Evolutionary conservation across 2,329 filamentous ascomycete genomes (phyloP), one percentile per base, ranked within the genome.

Genomic region (Atkinsonella texensis): DNA sequence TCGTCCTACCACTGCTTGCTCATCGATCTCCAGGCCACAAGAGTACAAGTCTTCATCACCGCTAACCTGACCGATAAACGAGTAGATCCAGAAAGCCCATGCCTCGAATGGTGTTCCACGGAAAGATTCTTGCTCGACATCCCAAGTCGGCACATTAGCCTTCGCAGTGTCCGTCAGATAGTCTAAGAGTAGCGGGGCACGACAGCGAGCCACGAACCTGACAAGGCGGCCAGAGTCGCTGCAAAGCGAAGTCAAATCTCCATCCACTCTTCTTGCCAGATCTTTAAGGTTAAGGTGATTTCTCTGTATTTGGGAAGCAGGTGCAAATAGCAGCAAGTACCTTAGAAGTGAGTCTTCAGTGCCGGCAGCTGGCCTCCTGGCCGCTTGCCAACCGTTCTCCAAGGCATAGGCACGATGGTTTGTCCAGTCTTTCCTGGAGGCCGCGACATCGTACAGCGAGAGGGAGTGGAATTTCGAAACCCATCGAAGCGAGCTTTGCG

Each of bases 391-490:
- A 9, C 68, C 66, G 3, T 65, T 52, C 9, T 62, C 53, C 0
- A 51, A 28, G 1, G 63, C 66, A 3, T 54, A 31, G 4, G 57
- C 56, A 18, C 56, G 50, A 2, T 60, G 60, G 9, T 56, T 48
- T 3, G n/a, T 38, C 72, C 72, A 74, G 50, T 71, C 67, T 2
- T 58, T 60, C 23, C 58, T 58, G 18, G 58, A 55, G 5, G 64
- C 69, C 49, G 65, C 63, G 23, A 74, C 63, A 53, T 75, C 73
- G 56, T 74, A 74, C 4, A 76, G 49, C 1, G 63, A 66, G 32
- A 79, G 62, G 1, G 68, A 64, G 0, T 74, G 74, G 45, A 78
- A 74, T 4, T 58, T 60, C 10, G 65, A 59, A 3, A 73, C 59
- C 58, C 69, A 72, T 5, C 60, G 61, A 4, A 79, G 59, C 1